These are phyloP conservation scores for Obelidium mucronatum DNA, from an alignment of 192 early-diverging fungal species.

Conservation along the genomic window DNA sequence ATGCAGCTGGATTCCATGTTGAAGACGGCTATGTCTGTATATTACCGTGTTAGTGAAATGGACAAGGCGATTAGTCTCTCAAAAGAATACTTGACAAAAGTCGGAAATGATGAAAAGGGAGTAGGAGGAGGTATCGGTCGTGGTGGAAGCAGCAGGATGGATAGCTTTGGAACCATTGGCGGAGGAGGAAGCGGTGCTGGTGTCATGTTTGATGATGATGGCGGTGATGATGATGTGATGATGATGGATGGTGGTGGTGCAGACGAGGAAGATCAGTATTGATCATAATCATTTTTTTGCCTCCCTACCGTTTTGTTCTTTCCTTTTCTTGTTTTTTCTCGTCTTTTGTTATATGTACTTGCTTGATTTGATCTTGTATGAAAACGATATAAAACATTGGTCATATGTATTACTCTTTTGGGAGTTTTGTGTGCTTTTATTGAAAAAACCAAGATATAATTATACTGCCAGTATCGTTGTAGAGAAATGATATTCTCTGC, in stretches of 20 bases:
- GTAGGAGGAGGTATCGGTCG: background rate
- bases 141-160: background rate
- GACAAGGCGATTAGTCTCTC: constrained; percentile 49
- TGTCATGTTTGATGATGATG: constrained; percentile 8
- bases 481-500: no score
- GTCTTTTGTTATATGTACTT: no score
- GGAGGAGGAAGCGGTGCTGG: background rate
- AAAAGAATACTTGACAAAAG: constrained; percentile 59
- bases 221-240: constrained; percentile 13
- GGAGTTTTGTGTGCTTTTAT: no score
- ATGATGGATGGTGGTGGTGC: constrained; percentile 9
- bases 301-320: no score
- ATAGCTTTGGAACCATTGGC: background rate
- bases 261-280: no score
- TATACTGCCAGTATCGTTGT: no score
- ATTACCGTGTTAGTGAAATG: constrained; percentile 48
- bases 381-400: no score
- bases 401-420: no score
- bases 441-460: no score
- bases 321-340: no score
- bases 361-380: no score
- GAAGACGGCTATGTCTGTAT: constrained; percentile 35
- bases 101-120: background rate
- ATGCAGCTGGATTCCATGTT: constrained; percentile 53
- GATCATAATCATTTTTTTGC: no score